Evolutionary conservation across 208 protist genomes (phyloP).

Genomic region (Vickermania spadyakhi): DNA sequence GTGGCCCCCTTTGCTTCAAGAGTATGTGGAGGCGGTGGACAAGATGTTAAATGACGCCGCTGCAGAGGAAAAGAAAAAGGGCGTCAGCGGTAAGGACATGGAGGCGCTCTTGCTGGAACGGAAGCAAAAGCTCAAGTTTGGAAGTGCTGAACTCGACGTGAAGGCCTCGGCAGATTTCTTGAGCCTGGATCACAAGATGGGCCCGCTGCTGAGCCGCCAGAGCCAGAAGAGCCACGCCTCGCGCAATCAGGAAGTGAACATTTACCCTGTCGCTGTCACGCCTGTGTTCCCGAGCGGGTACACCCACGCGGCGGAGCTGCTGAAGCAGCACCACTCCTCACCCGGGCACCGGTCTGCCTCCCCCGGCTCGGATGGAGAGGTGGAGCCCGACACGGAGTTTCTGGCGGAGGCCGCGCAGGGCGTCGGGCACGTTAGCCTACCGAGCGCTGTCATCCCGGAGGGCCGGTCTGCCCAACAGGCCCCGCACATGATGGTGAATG

Average conservation of each 20-base stretch:
- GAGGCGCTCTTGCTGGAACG: conserved; percentile 23
- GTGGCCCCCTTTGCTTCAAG: not conserved
- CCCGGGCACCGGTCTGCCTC: not conserved
- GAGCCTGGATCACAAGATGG: conserved; percentile 3
- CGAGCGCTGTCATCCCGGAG: conserved; percentile 31
- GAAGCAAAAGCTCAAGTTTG: conserved; percentile 44
- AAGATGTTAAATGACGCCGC: conserved; percentile 17
- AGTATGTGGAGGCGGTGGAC: conserved; percentile 13
- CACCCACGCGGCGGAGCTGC: conserved; percentile 11
- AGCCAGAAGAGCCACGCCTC: conserved; percentile 16
- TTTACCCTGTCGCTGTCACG: conserved; percentile 70
- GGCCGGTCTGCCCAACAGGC: conserved; percentile 12
- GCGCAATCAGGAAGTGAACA: conserved; percentile 15
- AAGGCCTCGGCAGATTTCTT: conserved; percentile 14
- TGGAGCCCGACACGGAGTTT: conserved; percentile 15
- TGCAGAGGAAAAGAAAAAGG: not conserved
- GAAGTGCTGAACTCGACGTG: conserved; percentile 47
- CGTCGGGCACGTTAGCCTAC: conserved; percentile 55
- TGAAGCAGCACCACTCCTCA: not conserved
- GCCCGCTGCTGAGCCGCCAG: conserved; percentile 27
- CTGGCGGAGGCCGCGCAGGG: conserved; percentile 38
- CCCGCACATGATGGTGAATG: conserved; percentile 59
- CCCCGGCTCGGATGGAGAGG: conserved; percentile 9
- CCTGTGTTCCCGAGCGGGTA: conserved; percentile 60
- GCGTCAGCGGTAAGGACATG: conserved; percentile 10